Evolutionary conservation across 306 rosid species (phyloP).

Genomic region (Lotus japonicus): DNA sequence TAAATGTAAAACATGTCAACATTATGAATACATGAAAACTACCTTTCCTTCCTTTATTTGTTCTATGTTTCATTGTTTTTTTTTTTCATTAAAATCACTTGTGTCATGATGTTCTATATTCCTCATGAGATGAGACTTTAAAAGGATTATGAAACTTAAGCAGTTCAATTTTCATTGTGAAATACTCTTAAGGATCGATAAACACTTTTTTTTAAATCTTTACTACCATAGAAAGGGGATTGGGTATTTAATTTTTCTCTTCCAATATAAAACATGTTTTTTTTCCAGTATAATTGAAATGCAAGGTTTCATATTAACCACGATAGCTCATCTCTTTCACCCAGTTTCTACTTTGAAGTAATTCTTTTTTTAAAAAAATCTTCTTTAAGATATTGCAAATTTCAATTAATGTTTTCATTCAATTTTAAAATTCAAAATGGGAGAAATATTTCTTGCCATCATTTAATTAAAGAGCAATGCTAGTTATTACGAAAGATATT

Average conservation of each 20-base stretch:
- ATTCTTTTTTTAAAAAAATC: not conserved
- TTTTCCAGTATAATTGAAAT: not conserved
- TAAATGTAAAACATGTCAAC: not conserved
- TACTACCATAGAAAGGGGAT: not conserved
- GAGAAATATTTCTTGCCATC: not conserved
- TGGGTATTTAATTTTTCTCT: not conserved
- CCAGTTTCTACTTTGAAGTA: not conserved
- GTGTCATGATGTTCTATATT: not conserved
- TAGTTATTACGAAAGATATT: no score
- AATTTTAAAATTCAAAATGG: not conserved
- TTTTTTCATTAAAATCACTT: not conserved
- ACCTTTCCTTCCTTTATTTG: not conserved
- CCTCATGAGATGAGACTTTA: not conserved
- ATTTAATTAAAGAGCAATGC: conserved; percentile 16
- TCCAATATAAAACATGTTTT: not conserved
- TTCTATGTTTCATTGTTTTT: not conserved
- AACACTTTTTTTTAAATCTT: no score
- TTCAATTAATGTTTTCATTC: not conserved
- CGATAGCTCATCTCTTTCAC: conserved; percentile 4
- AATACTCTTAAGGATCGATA: not conserved
- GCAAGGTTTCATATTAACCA: not conserved
- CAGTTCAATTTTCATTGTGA: not conserved
- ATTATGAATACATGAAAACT: not conserved
- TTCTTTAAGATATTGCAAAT: not conserved
- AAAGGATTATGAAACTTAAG: not conserved